Evolutionary conservation across 352 stramenopile genomes (phyloP).

Genomic region (Pythium biforme): DNA sequence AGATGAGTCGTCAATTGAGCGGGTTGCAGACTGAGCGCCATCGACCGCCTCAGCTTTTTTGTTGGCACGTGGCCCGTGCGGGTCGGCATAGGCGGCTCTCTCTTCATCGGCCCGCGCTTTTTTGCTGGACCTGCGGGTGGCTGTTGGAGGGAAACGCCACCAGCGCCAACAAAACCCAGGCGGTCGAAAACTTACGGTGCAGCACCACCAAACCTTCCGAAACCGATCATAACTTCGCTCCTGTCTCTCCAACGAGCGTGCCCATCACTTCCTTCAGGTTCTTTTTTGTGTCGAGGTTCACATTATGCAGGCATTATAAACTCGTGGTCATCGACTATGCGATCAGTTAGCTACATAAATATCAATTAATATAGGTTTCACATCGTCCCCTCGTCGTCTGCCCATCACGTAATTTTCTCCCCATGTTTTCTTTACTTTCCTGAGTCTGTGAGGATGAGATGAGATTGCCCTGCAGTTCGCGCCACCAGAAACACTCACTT

Average conservation of each 20-base stretch:
- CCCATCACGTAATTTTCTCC: not conserved
- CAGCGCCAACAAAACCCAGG: not conserved
- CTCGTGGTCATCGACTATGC: not conserved
- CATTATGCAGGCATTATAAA: not conserved
- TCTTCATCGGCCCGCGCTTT: not conserved
- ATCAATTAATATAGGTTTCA: conserved; percentile 9
- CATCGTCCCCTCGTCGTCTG: not conserved
- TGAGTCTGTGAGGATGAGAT: conserved; percentile 24
- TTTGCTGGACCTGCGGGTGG: conserved; percentile 4
- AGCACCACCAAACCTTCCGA: conserved; percentile 15
- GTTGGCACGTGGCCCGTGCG: conserved; percentile 2
- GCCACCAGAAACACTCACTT: not conserved
- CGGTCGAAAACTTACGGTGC: conserved; percentile 12
- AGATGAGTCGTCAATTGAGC: too few relatives aligned
- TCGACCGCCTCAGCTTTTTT: not conserved
- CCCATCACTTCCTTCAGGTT: conserved; percentile 10
- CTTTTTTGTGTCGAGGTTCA: conserved; percentile 17
- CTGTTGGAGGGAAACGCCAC: conserved; percentile 16
- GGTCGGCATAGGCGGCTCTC: conserved; percentile 12
- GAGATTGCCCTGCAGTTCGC: conserved; percentile 9
- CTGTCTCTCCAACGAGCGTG: conserved; percentile 15
- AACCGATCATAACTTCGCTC: conserved; percentile 16
- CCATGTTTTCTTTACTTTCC: conserved; percentile 23
- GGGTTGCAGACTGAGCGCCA: not conserved
- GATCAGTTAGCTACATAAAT: not conserved